Evolutionary conservation across 495 filamentous ascomycete species (phyloP).

Genomic region (Parathielavia appendiculata): DNA sequence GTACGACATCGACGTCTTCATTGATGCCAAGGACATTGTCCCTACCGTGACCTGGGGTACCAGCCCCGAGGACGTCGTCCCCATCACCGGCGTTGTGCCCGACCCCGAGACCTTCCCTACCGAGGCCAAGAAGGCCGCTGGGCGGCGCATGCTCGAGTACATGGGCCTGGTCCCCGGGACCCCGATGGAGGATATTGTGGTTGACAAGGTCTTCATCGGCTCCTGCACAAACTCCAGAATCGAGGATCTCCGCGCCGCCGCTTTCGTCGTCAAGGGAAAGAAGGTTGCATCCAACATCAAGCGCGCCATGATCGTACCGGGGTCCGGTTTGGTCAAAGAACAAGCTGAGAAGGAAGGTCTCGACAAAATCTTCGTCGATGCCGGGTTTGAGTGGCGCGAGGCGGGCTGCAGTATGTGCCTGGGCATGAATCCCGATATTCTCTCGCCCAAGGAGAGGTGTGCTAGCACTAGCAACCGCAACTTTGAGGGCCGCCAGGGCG

Average conservation of each 20-base stretch:
- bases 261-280: constrained; percentile 76
- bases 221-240: constrained; percentile 97
- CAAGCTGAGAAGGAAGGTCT: constrained; percentile 90
- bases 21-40: constrained; percentile 85
- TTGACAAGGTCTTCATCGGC: constrained; percentile 98
- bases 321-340: constrained; percentile 89
- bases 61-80: constrained; percentile 89
- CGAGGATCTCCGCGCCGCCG: constrained; percentile 88
- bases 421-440: constrained; percentile 98
- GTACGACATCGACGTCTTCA: constrained; percentile 80
- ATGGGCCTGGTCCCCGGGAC: constrained; percentile 88
- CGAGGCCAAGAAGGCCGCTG: constrained; percentile 69
- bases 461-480: constrained; percentile 96
- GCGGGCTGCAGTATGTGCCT: constrained; percentile 98
- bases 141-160: constrained; percentile 81
- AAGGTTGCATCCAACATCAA: constrained; percentile 84
- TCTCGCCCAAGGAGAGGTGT: constrained; percentile 89
- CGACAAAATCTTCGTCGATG: constrained; percentile 83
- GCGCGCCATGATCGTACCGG: constrained; percentile 92
- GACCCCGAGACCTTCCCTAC: constrained; percentile 80
- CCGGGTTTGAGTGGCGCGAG: constrained; percentile 97
- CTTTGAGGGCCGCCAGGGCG: constrained; percentile 95
- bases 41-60: constrained; percentile 97
- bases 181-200: constrained; percentile 77
- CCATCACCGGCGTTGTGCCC: constrained; percentile 86